These are phyloP conservation scores for Lunularia cruciata DNA, from an alignment of 225 moss, liverwort and hornwort genomes.

Conservation along the genomic window DNA sequence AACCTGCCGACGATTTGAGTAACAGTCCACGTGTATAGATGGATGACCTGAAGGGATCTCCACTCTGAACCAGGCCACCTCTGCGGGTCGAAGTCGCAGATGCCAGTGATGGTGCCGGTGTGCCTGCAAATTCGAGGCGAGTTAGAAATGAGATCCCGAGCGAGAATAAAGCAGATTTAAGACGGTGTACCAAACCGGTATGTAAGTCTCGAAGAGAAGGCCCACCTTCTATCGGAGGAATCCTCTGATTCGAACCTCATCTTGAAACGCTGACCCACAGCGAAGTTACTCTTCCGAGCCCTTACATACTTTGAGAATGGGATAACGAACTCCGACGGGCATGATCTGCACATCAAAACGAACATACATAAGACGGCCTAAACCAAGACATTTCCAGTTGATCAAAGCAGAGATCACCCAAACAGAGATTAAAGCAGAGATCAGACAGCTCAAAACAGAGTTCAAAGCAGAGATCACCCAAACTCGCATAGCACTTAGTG, in stretches of 20 bases:
- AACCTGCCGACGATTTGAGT: too few species aligned
- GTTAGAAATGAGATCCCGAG: neutral
- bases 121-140: constrained; percentile 38
- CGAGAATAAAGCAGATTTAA: too few species aligned
- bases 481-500: too few species aligned
- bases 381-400: too few species aligned
- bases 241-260: constrained; percentile 77
- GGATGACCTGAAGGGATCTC: constrained; percentile 58
- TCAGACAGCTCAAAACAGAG: neutral
- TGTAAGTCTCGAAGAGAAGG: too few species aligned
- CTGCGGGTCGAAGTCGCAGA: constrained; percentile 46
- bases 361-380: too few species aligned
- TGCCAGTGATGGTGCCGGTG: constrained; percentile 64
- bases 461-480: neutral
- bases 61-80: constrained; percentile 67
- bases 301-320: constrained; percentile 57
- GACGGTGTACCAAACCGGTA: neutral
- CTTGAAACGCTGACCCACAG: constrained; percentile 59
- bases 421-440: neutral
- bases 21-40: too few species aligned
- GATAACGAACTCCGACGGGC: constrained; percentile 76
- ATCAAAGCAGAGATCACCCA: too few species aligned
- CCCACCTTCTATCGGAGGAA: constrained; percentile 61
- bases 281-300: constrained; percentile 45
- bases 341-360: constrained; percentile 45